phyloP scores from a whole-genome alignment of 23 red algal genomes.

The Pyropia yezoensis region DNA sequence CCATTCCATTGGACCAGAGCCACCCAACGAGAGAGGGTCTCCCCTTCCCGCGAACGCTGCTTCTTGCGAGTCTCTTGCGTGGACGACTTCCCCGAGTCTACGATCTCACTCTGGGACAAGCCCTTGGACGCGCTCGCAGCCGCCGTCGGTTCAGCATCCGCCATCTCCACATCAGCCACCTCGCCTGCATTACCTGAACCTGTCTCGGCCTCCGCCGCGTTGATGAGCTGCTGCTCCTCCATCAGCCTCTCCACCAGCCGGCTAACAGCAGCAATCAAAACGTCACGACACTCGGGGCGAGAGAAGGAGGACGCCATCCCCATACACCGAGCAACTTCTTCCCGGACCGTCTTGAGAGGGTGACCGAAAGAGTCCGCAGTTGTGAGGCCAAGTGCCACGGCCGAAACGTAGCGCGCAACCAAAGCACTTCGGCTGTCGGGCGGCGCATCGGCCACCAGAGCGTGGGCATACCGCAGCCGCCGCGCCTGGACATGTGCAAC shows the following conservation, averaged over 20 bases:
- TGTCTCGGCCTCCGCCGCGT: neutral
- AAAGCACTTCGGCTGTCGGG: conserved; percentile 3
- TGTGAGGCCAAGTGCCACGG: conserved; percentile 17
- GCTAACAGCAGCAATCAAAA: conserved; percentile 14
- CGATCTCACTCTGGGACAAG: neutral
- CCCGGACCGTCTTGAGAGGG: conserved; percentile 58
- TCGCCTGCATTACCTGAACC: neutral
- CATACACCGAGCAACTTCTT: conserved; percentile 56
- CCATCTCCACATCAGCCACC: conserved; percentile 1
- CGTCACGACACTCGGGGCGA: neutral
- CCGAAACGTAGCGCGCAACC: conserved; percentile 10
- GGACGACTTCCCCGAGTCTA: no score
- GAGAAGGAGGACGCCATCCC: conserved; percentile 22
- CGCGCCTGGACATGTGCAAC: conserved; percentile 56
- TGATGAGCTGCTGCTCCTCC: neutral
- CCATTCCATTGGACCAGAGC: conserved; percentile 75
- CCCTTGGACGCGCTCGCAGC: neutral
- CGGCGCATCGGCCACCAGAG: conserved; percentile 36
- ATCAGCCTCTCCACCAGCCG: conserved; percentile 14
- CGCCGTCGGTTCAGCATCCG: conserved; percentile 2
- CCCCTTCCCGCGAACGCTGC: conserved; percentile 54
- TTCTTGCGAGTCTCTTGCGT: conserved; percentile 21
- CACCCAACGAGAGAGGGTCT: conserved; percentile 66
- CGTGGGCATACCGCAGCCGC: conserved; percentile 54
- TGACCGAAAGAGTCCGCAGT: conserved; percentile 34